These are phyloP conservation scores for Cutaneotrichosporon dermatis DNA, from an alignment of 1,284 basidiomycete species.

Conservation along the genomic window DNA sequence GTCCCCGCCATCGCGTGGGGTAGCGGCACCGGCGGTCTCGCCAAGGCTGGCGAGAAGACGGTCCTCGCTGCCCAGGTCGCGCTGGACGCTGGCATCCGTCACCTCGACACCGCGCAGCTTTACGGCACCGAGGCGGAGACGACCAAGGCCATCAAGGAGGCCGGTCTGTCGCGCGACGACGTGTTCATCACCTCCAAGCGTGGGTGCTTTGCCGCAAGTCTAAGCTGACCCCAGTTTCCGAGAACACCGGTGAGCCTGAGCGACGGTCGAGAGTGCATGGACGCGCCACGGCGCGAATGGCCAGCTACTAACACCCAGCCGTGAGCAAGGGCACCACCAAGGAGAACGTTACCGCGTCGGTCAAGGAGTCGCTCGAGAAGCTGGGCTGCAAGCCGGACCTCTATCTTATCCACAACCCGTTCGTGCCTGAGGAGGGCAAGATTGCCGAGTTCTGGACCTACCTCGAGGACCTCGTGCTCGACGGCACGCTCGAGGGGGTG, in stretches of 20 bases:
- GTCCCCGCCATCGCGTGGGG: conserved; percentile 42
- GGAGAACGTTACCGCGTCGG: conserved; percentile 23
- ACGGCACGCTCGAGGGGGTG: conserved; percentile 60
- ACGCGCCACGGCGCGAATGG: background rate
- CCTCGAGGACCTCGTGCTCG: conserved; percentile 42
- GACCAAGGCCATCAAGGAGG: conserved; percentile 47
- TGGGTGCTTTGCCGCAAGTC: conserved; percentile 11
- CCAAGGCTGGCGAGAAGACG: conserved; percentile 16
- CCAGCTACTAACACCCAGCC: background rate
- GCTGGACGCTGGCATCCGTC: conserved; percentile 39
- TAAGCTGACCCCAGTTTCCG: conserved; percentile 7
- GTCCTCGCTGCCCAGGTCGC: conserved; percentile 25
- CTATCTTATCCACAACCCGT: conserved; percentile 37
- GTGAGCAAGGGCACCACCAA: conserved; percentile 7
- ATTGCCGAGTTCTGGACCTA: conserved; percentile 30
- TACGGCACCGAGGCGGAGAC: conserved; percentile 49
- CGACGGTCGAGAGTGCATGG: too few relatives aligned
- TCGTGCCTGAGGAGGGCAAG: conserved; percentile 26
- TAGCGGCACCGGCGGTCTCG: conserved; percentile 26
- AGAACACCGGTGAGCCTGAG: conserved; percentile 4
- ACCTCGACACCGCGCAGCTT: conserved; percentile 46
- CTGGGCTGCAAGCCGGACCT: conserved; percentile 35
- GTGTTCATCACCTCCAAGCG: conserved; percentile 56
- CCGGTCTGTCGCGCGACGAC: conserved; percentile 49
- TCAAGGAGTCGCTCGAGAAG: conserved; percentile 23